These are phyloP conservation scores for Rhododendron williamsianum DNA, from an alignment of 148 eudicot species.

Conservation along the genomic window DNA sequence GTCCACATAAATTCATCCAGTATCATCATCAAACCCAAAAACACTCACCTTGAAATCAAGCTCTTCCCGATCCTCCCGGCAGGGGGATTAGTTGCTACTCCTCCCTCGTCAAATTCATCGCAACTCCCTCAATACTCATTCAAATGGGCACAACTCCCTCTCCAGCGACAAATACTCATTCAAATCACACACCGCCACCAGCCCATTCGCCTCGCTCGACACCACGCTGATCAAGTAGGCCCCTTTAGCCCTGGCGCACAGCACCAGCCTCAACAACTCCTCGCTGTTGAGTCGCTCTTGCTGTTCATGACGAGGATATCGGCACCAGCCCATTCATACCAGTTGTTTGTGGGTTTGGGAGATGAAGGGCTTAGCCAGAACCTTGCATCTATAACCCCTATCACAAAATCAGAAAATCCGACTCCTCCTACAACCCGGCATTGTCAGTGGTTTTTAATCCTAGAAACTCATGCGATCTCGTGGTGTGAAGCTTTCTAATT, in stretches of 20 bases:
- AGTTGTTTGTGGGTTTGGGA: too few species aligned
- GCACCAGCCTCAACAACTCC: slow-evolving; percentile 59
- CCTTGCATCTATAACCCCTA: too few species aligned
- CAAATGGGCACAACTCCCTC: slow-evolving; percentile 93
- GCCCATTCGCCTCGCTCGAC: slow-evolving; percentile 43
- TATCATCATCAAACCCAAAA: too few species aligned
- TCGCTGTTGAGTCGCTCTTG: slow-evolving; percentile 71
- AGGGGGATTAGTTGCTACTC: slow-evolving; percentile 90
- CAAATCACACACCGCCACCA: slow-evolving; percentile 63
- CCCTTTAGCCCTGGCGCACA: slow-evolving; percentile 78
- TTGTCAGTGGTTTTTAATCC: too few species aligned
- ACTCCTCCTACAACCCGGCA: too few species aligned
- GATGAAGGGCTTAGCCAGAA: too few species aligned
- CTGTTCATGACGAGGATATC: slow-evolving; percentile 67
- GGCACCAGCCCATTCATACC: too few species aligned
- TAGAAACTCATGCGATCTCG: too few species aligned
- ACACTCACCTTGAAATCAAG: slow-evolving; percentile 69
- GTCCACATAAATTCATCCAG: too few species aligned
- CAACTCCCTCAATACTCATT: slow-evolving; percentile 18
- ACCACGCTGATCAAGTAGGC: slow-evolving; percentile 60
- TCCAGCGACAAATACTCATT: slow-evolving; percentile 79
- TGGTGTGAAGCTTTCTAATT: too few species aligned
- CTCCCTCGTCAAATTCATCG: slow-evolving; percentile 68
- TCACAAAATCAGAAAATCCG: too few species aligned
- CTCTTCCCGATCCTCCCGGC: slow-evolving; percentile 85